Evolutionary conservation across 2,329 filamentous ascomycete genomes (phyloP), one percentile per base, ranked within the genome.

Genomic region (Trichoderma endophyticum): DNA sequence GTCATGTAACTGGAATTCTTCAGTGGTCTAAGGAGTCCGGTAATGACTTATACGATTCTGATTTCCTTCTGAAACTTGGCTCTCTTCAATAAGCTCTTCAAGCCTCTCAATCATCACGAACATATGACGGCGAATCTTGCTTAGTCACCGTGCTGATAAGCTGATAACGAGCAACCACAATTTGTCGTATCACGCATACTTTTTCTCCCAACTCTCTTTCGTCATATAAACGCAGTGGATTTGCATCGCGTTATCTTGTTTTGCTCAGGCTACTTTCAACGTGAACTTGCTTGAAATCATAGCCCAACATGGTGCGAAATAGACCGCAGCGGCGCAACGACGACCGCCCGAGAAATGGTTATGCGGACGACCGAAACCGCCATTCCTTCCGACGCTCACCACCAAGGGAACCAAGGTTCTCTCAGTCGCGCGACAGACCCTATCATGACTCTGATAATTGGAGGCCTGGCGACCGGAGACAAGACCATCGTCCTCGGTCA

Each of bases 381-480:
- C 74, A 68, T 67, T 39, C 54, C 21, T 71, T 32, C 64, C 73
- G 51, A 43, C 67, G 54, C 36, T 71, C 56, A 66, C 69, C 66
- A 61, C 62, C 71, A 36, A 15, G 34, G 12, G 34, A 36, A 15
- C 34, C 34, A 48, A 69, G 67, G 18, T 73, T 60, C 57, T 28
- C 71, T 26, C 69, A 64, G n/a, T 39, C 73, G 15, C 71, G 62
- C 54, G 73, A 75, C 30, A 72, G 74, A 60, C 59, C 71, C 12
- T 71, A 76, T 12, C 73, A 73, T 7, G 76, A 79, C 6, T 73
- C 77, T 26, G 79, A 81, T 59, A 79, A 60, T 36, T 81, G 79
- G 76, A 76, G 80, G 34, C 79, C 78, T 11, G 67, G 75, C 21
- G 76, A 77, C 26, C 71, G 73, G n/a, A 74, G 78, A 28, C 68